A percentile compares a stretch with the other conserved stretches of the same genome.
phyloP scores from a whole-genome alignment of 2,329 filamentous ascomycete species.

The Colletotrichum sp. region DNA sequence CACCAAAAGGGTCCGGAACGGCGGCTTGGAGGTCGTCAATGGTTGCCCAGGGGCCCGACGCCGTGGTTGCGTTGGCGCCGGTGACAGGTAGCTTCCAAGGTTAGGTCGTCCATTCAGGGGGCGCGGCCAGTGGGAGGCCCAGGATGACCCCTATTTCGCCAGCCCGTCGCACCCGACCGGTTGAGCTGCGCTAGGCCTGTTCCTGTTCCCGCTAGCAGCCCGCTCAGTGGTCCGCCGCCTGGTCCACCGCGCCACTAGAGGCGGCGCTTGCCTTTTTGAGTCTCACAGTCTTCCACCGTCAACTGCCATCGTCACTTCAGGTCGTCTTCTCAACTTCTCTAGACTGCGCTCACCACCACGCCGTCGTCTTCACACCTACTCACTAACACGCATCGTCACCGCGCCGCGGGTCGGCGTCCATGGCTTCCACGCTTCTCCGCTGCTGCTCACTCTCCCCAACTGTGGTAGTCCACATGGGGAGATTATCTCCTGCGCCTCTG shows the following conservation, averaged over 20 bases:
- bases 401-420: neutral
- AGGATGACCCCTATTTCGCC: too few species aligned
- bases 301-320: neutral
- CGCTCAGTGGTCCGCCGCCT: neutral
- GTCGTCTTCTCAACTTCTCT: neutral
- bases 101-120: neutral
- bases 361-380: neutral
- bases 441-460: neutral
- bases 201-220: neutral
- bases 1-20: neutral
- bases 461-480: neutral
- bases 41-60: neutral
- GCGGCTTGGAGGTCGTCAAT: neutral
- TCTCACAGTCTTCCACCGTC: neutral
- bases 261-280: neutral
- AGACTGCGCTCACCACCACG: neutral
- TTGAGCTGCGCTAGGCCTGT: constrained; percentile 3
- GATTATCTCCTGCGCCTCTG: constrained; percentile 2
- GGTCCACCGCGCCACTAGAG: neutral
- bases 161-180: too few species aligned
- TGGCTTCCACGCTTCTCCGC: neutral
- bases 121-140: too few species aligned
- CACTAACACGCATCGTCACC: neutral
- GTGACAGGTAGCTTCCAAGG: neutral
- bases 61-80: constrained; percentile 4